Conservation (phyloP, 345 rosid species). For the Ailanthus altissimus region DNA sequence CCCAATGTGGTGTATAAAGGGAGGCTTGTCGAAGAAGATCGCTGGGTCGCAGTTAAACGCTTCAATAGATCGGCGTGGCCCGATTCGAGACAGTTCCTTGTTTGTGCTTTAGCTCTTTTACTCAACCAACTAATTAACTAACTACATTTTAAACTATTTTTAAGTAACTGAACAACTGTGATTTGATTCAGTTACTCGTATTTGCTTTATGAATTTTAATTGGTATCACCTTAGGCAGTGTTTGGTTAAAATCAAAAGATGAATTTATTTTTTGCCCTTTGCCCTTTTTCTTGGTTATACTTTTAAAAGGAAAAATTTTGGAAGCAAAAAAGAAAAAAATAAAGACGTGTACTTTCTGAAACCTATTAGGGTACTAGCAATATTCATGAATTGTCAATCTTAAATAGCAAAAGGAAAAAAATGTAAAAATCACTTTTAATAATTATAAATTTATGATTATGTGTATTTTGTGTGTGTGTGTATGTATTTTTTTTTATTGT, state of each 20-base stretch:
- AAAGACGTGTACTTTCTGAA: not conserved
- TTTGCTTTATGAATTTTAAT: not conserved
- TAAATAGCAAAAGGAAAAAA: not conserved
- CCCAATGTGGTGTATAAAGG: conserved; percentile 84
- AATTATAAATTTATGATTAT: not conserved
- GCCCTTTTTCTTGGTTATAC: too few species aligned
- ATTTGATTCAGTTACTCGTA: not conserved
- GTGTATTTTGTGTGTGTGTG: not conserved
- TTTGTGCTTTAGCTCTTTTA: conserved; percentile 21
- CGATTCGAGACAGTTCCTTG: conserved; percentile 82
- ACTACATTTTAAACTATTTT: not conserved
- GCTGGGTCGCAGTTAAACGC: conserved; percentile 73
- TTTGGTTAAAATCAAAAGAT: not conserved
- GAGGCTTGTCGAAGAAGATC: conserved; percentile 54
- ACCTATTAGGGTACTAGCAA: too few species aligned
- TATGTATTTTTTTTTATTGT: conserved; percentile 17
- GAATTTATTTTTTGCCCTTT: not conserved
- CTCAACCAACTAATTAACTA: not conserved
- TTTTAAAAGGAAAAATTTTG: not conserved
- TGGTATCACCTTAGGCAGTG: not conserved
- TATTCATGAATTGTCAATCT: not conserved
- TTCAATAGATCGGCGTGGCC: conserved; percentile 84
- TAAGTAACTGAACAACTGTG: not conserved
- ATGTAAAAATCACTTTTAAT: not conserved
- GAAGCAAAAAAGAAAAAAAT: not conserved